A percentile compares a stretch with the other conserved stretches of the same genome.
Conservation (phyloP, 129 eudicot species). For the Calendula officinalis region DNA sequence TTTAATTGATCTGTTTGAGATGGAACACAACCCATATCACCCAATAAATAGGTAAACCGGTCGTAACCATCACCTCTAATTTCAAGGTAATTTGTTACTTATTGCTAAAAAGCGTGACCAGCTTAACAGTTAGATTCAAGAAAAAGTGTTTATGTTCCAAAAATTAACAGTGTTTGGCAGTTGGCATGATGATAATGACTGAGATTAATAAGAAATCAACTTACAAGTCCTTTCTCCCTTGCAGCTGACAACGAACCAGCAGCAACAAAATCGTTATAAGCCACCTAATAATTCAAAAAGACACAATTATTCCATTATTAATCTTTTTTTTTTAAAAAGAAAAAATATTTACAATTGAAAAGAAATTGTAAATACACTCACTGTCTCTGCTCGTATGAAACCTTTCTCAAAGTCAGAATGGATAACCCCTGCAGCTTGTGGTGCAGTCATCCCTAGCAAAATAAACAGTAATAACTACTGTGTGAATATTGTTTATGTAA, state of each 20-base stretch:
- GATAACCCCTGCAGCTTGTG: conserved; percentile 98
- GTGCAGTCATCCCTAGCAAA: conserved; percentile 93
- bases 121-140: neutral
- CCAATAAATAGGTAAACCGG: neutral
- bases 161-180: neutral
- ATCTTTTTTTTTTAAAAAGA: no score
- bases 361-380: conserved; percentile 27
- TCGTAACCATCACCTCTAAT: neutral
- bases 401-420: conserved; percentile 99
- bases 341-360: conserved; percentile 3
- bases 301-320: conserved; percentile 2
- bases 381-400: conserved; percentile 98
- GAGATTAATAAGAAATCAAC: conserved; percentile 27
- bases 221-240: conserved; percentile 95
- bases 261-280: conserved; percentile 84
- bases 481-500: no score
- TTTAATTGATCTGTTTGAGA: neutral
- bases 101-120: neutral
- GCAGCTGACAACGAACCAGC: conserved; percentile 91
- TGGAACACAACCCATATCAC: neutral
- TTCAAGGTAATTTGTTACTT: neutral
- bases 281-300: conserved; percentile 52
- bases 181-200: neutral
- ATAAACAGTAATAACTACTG: conserved; percentile 18
- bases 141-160: neutral